Percentiles rank a stretch among this genome's conserved stretches.
Conservation (phyloP, 352 stramenopile genomes). For the Pythium oligandrum region DNA sequence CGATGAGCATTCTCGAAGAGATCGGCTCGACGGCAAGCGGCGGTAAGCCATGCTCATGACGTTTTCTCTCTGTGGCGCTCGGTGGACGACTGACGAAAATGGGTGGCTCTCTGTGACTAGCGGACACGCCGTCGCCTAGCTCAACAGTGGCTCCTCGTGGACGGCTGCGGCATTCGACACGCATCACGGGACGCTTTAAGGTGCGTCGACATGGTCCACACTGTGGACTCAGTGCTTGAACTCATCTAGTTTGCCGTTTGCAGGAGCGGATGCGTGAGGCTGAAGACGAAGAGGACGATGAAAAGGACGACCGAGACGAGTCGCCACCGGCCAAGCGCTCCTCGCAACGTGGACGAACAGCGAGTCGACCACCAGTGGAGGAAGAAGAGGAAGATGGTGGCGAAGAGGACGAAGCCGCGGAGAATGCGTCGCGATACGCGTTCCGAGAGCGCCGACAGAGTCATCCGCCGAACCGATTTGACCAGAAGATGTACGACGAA, state of each 20-base stretch:
- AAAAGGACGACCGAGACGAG: conserved; percentile 11
- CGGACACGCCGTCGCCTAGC: conserved; percentile 17
- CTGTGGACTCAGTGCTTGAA: too few relatives aligned
- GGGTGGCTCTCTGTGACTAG: background rate
- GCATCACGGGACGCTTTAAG: conserved; percentile 5
- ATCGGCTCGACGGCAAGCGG: conserved; percentile 22
- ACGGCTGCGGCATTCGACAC: conserved; percentile 17
- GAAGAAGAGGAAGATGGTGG: background rate
- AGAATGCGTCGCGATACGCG: conserved; percentile 28
- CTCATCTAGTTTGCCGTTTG: conserved; percentile 4
- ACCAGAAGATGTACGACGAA: conserved; percentile 64
- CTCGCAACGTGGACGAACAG: background rate
- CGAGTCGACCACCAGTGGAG: too few relatives aligned
- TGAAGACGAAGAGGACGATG: conserved; percentile 8
- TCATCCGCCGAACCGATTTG: conserved; percentile 54
- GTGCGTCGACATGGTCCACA: conserved; percentile 4
- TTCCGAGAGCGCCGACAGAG: conserved; percentile 40
- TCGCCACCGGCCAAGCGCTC: conserved; percentile 6
- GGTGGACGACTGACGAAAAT: too few relatives aligned
- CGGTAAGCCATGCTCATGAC: conserved; percentile 2
- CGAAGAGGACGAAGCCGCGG: conserved; percentile 1
- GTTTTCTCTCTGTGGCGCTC: background rate
- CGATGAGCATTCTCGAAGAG: conserved; percentile 32
- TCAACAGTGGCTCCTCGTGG: conserved; percentile 7
- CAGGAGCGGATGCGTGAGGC: conserved; percentile 12